Base-by-base conservation (phyloP, 202 grass and related monocot genomes). In the Saccharum hybrid region DNA sequence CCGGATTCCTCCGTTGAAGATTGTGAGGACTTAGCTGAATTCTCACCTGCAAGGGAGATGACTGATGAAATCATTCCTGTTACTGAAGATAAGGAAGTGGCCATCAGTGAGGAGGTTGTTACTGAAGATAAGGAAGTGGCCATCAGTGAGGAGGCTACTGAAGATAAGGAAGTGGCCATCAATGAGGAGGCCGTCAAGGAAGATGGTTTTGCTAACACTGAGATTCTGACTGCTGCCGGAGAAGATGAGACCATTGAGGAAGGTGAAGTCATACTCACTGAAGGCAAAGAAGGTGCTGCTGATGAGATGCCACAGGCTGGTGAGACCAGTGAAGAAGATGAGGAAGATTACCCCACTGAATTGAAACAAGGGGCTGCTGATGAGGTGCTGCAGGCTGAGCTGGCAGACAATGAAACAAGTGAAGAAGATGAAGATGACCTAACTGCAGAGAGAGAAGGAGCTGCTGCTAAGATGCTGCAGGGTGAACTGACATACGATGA, bases 31-130 rank as follows among this genome's bases (percentile, higher is more conserved):
- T 33, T 49, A 38, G 71, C 31, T 30, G 78, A 84, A 57, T 72
- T 54, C 56, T 79, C 84, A 52, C 76, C 72, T 1, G 64, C 75
- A 64, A 14, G 22, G 13, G 62, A 84, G 49, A 84, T 70, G 30
- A 40, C 23, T 88, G 52, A 63, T 39, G 84, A 87, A 49, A 52
- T 38, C 16, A 18, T 5, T 69, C 63, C 63, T 71, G 43, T 48
- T 2, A 87, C 16, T 51, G 65, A 76, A 30, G 46, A 75, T 6
- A 48, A 69, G 7, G 30, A 23, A 69, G 52, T 70, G 23, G 10
- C 13, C 40, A 63, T 63, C 38, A 5, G 10, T 76, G 82, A 68
- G 23, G 68, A 63, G 21, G 21, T 12, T 1, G 39, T 40, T 51
- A 16, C 48, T 16, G 45, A 48, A 48, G 45, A 48, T 48, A 48